These are phyloP conservation scores for Mercurialis annua DNA, from an alignment of 345 rosid species.

Conservation along the genomic window DNA sequence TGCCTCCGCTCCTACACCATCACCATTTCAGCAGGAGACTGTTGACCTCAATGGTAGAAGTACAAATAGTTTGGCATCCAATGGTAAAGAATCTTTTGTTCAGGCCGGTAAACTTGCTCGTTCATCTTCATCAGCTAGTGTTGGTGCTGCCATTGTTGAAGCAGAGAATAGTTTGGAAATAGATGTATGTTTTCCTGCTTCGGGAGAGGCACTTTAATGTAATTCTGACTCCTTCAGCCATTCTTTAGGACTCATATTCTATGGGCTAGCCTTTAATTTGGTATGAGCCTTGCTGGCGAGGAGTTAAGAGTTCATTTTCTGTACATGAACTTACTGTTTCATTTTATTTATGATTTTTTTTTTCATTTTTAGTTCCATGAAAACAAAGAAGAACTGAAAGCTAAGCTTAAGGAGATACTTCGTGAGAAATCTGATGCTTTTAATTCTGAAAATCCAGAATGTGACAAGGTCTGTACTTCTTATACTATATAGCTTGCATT, in stretches of 20 bases:
- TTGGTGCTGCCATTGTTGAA: constrained; percentile 79
- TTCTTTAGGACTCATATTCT: constrained; percentile 37
- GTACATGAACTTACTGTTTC: not conserved
- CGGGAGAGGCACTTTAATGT: constrained; percentile 40
- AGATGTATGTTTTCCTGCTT: constrained; percentile 71
- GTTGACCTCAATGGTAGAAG: not conserved
- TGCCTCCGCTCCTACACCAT: constrained; percentile 76
- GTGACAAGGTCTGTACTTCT: constrained; percentile 64
- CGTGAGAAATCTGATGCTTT: constrained; percentile 71
- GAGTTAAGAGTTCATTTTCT: constrained; percentile 36
- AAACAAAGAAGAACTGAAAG: constrained; percentile 62
- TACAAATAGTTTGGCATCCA: constrained; percentile 11
- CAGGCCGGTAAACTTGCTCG: constrained; percentile 45
- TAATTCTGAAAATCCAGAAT: constrained; percentile 49
- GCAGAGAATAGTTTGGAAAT: constrained; percentile 62
- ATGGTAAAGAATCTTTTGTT: constrained; percentile 33
- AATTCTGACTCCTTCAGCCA: constrained; percentile 41
- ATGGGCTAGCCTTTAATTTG: constrained; percentile 38
- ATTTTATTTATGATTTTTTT: not conserved
- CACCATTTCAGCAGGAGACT: constrained; percentile 55
- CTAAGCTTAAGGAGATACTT: constrained; percentile 63
- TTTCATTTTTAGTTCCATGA: constrained; percentile 45
- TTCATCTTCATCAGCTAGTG: constrained; percentile 49
- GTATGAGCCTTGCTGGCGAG: constrained; percentile 49
- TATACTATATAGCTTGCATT: not conserved